Percentiles rank a stretch among this genome's conserved stretches.
These are phyloP conservation scores for Lasiodiplodia gonubiensis DNA, from an alignment of 2,329 filamentous ascomycete species.

Conservation along the genomic window DNA sequence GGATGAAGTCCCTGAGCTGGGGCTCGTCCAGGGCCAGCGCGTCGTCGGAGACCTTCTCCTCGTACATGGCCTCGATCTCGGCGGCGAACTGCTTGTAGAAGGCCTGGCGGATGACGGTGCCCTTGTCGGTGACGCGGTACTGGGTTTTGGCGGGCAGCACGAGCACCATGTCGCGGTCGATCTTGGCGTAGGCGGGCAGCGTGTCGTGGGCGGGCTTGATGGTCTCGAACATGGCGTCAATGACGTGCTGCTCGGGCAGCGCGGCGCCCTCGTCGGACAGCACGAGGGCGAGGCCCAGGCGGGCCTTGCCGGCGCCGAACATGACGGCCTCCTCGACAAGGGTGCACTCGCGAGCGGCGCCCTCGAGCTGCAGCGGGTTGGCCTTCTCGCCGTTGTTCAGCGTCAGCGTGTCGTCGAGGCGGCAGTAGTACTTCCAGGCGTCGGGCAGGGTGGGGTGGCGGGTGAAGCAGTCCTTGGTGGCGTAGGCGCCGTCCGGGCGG, in stretches of 20 bases:
- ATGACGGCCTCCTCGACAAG: slow-evolving; percentile 63
- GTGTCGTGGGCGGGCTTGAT: slow-evolving; percentile 59
- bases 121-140: slow-evolving; percentile 63
- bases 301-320: slow-evolving; percentile 60
- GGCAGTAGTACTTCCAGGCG: slow-evolving; percentile 55
- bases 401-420: slow-evolving; percentile 56
- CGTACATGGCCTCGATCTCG: slow-evolving; percentile 55
- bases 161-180: slow-evolving; percentile 61
- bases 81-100: slow-evolving; percentile 57
- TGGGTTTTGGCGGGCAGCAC: slow-evolving; percentile 52
- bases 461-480: slow-evolving; percentile 50
- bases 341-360: slow-evolving; percentile 58
- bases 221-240: slow-evolving; percentile 57
- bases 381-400: slow-evolving; percentile 59
- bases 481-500: slow-evolving; percentile 37
- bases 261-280: slow-evolving; percentile 52
- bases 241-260: slow-evolving; percentile 52
- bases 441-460: slow-evolving; percentile 51
- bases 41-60: slow-evolving; percentile 32
- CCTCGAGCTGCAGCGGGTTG: slow-evolving; percentile 59
- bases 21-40: slow-evolving; percentile 37
- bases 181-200: slow-evolving; percentile 60
- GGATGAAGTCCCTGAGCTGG: slow-evolving; percentile 42
- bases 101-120: slow-evolving; percentile 60
- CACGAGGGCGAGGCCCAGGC: slow-evolving; percentile 62